A percentile compares a stretch with the other conserved stretches of the same genome.
These are phyloP conservation scores for Ophiostoma montium DNA, from an alignment of 2,329 filamentous ascomycete genomes.

Conservation along the genomic window DNA sequence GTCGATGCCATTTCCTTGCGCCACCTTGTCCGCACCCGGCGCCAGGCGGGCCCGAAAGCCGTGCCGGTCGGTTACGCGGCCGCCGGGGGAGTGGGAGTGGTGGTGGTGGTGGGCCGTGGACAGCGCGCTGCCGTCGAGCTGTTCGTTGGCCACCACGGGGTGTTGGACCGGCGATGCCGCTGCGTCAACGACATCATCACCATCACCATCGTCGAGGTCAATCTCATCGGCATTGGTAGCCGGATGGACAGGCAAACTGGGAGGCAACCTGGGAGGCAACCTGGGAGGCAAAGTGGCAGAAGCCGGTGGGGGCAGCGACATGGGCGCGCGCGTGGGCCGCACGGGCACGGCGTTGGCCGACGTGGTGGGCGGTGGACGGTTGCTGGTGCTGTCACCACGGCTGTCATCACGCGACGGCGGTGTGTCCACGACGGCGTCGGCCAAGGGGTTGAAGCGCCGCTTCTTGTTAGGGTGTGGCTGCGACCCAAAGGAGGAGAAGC, in stretches of 20 bases:
- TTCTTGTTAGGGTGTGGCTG: conserved; percentile 44
- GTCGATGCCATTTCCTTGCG: neutral
- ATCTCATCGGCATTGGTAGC: conserved; percentile 33
- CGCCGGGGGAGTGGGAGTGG: neutral
- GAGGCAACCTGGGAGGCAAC: neutral
- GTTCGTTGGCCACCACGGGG: conserved; percentile 16
- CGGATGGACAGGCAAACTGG: no score
- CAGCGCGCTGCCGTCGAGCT: conserved; percentile 12
- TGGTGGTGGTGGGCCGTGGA: conserved; percentile 6
- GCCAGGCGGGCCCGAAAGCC: conserved; percentile 3
- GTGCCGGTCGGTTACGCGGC: conserved; percentile 1
- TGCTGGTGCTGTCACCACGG: conserved; percentile 7
- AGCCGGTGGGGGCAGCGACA: neutral
- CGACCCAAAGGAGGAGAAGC: conserved; percentile 57
- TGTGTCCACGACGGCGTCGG: conserved; percentile 32
- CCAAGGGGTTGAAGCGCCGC: conserved; percentile 47
- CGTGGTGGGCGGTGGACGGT: neutral
- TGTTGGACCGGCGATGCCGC: conserved; percentile 3
- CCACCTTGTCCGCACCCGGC: neutral
- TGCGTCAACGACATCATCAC: conserved; percentile 16
- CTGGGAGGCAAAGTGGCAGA: neutral
- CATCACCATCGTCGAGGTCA: conserved; percentile 22
- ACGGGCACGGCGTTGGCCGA: neutral
- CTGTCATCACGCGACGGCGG: conserved; percentile 11
- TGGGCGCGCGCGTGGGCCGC: neutral